Base-by-base conservation (phyloP, 108 stramenopile species). In the Discostella pseudostelligera region DNA sequence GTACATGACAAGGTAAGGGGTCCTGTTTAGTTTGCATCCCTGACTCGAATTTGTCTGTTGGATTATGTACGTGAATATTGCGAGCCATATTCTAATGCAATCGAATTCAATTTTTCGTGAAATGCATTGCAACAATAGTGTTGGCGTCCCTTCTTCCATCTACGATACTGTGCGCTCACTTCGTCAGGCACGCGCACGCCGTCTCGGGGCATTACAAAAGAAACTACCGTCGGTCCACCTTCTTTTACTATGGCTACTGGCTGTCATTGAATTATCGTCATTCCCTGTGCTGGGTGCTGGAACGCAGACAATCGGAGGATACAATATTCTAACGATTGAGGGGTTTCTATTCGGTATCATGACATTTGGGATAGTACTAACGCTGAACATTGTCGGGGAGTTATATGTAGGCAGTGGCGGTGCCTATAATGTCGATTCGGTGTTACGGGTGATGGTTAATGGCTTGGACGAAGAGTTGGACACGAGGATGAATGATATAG, bases 271-370 rank as follows among this genome's bases (percentile, higher is more conserved):
- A 43, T 59, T 93, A 21, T 62, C 81, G 28, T 81, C 76, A n/a
- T 95, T 95, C 54, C 91, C 94, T 2, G 72, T 91, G 14, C 68
- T 95, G 32, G 91, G 88, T 26, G 94, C 90, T 0, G 94, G 91
- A 1, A 87, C 89, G 8, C 88, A 91, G 70, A 82, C 81, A 10
- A 83, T 88, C 65, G 91, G 90, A 19, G 89, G 91, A 24, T 86
- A 85, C 62, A 84, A 83, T 51, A 80, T 95, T 20, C 77, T 93
- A 39, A 89, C 88, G 0, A 79, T 95, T 9, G 87, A 95, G 71
- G 88, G 88, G 22, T 60, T 53, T 24, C 63, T 92, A 55, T 92
- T 95, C 74, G 90, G 87, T 29, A 80, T 92, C 48, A 87, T 87
- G 83, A 89, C 87, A 17, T 81, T 83, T 60, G 90, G 89, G 6